These are phyloP conservation scores for Davidsoniella eucalypti DNA, from an alignment of 2,329 filamentous ascomycete genomes.

Conservation along the genomic window DNA sequence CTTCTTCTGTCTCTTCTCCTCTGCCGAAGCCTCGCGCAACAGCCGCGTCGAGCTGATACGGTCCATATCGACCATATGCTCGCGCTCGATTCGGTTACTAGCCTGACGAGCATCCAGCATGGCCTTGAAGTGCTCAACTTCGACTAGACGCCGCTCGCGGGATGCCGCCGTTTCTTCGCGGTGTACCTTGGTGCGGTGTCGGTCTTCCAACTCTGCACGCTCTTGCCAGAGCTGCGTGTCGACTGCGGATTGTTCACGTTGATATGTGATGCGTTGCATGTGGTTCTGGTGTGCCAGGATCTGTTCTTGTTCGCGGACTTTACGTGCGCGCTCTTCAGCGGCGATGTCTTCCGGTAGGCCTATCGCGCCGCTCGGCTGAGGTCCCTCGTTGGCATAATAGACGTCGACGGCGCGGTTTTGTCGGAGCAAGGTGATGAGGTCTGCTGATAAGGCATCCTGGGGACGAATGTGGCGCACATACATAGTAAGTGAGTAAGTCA, in stretches of 20 bases:
- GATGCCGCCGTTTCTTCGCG: slow-evolving; percentile 28
- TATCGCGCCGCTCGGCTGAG: slow-evolving; percentile 35
- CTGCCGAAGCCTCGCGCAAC: slow-evolving; percentile 29
- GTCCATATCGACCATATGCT: slow-evolving; percentile 11
- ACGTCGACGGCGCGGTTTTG: slow-evolving; percentile 36
- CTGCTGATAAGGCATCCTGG: slow-evolving; percentile 7
- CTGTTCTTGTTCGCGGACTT: slow-evolving; percentile 28
- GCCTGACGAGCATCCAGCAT: slow-evolving; percentile 19
- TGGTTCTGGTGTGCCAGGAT: slow-evolving; percentile 34
- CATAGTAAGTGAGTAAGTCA: slow-evolving; percentile 48
- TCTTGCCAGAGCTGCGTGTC: slow-evolving; percentile 33
- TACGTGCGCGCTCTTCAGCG: slow-evolving; percentile 33
- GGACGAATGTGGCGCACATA: slow-evolving; percentile 35
- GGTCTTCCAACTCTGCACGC: slow-evolving; percentile 35
- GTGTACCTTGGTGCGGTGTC: slow-evolving; percentile 29
- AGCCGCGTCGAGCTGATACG: slow-evolving; percentile 11
- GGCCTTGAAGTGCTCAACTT: slow-evolving; percentile 27
- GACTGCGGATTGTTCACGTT: slow-evolving; percentile 33
- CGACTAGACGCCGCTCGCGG: slow-evolving; percentile 28
- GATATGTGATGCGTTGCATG: slow-evolving; percentile 28
- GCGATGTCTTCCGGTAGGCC: slow-evolving; percentile 35
- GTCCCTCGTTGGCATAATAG: slow-evolving; percentile 35
- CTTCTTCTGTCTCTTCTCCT: slow-evolving; percentile 27
- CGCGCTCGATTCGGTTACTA: slow-evolving; percentile 18
- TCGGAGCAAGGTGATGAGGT: slow-evolving; percentile 31